A percentile compares a stretch with the other conserved stretches of the same genome.
These are phyloP conservation scores for Magnusiomyces ingens DNA, from an alignment of 1,139 yeast genomes.

Conservation along the genomic window DNA sequence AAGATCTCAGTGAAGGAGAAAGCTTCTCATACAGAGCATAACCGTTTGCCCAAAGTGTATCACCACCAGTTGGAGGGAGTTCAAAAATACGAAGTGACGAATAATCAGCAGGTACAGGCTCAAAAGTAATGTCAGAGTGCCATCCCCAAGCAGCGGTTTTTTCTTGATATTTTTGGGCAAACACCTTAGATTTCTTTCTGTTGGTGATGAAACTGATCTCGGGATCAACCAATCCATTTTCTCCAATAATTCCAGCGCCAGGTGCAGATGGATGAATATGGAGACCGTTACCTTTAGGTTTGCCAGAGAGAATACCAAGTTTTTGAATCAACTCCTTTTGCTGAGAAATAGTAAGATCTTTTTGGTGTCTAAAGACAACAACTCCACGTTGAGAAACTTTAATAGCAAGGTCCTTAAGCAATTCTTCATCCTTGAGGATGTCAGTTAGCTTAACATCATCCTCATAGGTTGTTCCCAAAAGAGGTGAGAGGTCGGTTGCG, in stretches of 20 bases:
- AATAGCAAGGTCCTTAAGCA: neutral
- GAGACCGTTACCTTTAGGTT: constrained; percentile 8
- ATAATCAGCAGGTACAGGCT: constrained; percentile 40
- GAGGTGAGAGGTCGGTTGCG: constrained; percentile 27
- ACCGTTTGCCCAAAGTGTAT: constrained; percentile 42
- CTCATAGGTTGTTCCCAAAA: constrained; percentile 27
- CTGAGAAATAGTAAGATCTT: neutral
- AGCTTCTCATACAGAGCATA: constrained; percentile 42
- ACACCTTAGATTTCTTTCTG: no score
- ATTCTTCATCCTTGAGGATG: constrained; percentile 27
- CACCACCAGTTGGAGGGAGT: constrained; percentile 42
- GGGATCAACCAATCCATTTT: constrained; percentile 3
- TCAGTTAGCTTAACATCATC: constrained; percentile 36
- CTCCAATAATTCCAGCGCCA: constrained; percentile 6
- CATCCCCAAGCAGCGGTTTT: constrained; percentile 23
- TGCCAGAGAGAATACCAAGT: constrained; percentile 7
- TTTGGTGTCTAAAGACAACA: neutral
- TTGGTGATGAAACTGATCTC: constrained; percentile 3
- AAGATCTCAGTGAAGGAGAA: constrained; percentile 38
- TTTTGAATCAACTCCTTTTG: constrained; percentile 26
- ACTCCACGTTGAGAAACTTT: neutral
- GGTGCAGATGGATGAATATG: constrained; percentile 10
- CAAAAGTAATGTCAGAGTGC: constrained; percentile 45
- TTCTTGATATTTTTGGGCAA: no score
- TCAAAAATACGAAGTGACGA: constrained; percentile 40